Evolutionary conservation across 441 rosid species (phyloP).

Genomic region (Pelargonium australe): DNA sequence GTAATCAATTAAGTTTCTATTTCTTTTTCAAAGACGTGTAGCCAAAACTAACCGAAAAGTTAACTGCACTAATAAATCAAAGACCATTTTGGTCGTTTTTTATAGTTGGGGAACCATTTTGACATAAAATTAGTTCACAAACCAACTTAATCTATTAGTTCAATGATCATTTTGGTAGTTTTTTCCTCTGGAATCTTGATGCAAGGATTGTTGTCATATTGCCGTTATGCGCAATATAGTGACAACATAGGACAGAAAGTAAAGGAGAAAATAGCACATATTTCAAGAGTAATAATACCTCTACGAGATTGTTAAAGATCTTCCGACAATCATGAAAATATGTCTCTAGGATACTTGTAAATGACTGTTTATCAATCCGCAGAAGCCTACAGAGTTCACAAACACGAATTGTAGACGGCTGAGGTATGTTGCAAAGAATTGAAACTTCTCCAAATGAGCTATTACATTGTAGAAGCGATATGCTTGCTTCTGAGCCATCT

Average conservation of each 20-base stretch:
- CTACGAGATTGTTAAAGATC: constrained; percentile 70
- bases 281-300: constrained; percentile 37
- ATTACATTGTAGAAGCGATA: constrained; percentile 45
- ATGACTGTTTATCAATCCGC: constrained; percentile 80
- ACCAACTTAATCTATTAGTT: too few relatives aligned
- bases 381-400: constrained; percentile 64
- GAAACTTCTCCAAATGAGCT: constrained; percentile 82
- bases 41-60: too few relatives aligned
- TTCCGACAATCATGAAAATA: constrained; percentile 81
- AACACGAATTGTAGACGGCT: constrained; percentile 76
- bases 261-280: neutral
- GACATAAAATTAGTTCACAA: too few relatives aligned
- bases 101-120: too few relatives aligned
- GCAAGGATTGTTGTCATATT: too few relatives aligned
- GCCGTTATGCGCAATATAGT: too few relatives aligned
- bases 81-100: too few relatives aligned
- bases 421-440: constrained; percentile 88
- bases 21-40: too few relatives aligned
- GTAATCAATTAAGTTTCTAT: too few relatives aligned
- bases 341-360: constrained; percentile 73
- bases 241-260: neutral
- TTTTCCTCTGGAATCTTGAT: too few relatives aligned
- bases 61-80: too few relatives aligned
- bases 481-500: constrained; percentile 66
- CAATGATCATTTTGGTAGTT: too few relatives aligned